phyloP scores from a whole-genome alignment of 2,329 filamentous ascomycete species.

The Mycosphaerella arachidis region DNA sequence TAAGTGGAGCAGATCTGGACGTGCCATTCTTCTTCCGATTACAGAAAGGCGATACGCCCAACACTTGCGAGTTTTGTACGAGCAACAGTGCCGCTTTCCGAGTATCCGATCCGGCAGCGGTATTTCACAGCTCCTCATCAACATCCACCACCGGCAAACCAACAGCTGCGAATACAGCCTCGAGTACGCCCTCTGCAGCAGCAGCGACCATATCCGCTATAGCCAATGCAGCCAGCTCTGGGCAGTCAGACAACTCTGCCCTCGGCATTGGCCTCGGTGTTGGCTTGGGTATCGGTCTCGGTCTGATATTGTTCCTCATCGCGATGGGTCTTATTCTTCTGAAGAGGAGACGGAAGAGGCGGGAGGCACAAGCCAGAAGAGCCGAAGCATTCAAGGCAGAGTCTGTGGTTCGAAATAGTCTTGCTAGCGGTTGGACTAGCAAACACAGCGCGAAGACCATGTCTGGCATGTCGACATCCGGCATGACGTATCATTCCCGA shows the following conservation, averaged over 20 bases:
- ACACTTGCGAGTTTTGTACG: constrained; percentile 13
- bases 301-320: constrained; percentile 1
- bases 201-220: background rate
- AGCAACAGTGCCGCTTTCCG: constrained; percentile 6
- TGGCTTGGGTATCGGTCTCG: constrained; percentile 8
- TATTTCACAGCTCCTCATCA: background rate
- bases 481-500: constrained; percentile 5
- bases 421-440: constrained; percentile 1
- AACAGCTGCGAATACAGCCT: background rate
- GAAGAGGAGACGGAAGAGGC: background rate
- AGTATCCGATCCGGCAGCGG: background rate
- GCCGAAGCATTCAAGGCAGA: background rate
- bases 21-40: constrained; percentile 14
- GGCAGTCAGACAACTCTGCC: background rate
- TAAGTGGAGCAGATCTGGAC: constrained; percentile 1
- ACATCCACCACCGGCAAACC: background rate
- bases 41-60: constrained; percentile 17
- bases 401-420: background rate
- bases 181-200: background rate
- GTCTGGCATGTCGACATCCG: background rate
- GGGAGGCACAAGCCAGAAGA: background rate
- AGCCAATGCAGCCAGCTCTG: background rate
- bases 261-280: background rate
- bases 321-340: background rate
- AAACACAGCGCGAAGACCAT: background rate